Evolutionary conservation across 805 yeast species (phyloP), one percentile per base, ranked within the genome.

Genomic region (Hanseniaspora valbyensis): DNA sequence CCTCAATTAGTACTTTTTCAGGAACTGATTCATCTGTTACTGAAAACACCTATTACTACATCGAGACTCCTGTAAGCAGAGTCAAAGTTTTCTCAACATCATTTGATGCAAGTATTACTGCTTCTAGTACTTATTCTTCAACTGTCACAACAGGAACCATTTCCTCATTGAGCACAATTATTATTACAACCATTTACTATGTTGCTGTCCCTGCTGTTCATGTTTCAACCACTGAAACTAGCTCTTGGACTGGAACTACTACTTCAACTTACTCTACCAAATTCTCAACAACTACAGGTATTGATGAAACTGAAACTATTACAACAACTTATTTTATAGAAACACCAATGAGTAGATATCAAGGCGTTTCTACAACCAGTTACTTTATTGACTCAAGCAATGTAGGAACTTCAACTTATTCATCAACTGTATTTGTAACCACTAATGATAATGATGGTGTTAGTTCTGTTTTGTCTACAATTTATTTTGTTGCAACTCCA

Each of bases 401-500:
- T n/a, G 8, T 40, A 13, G 40, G 44, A 2, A 12, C 14, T 25
- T 21, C 44, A 3, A 42, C 49, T 3, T 50, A 42, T 22, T 42
- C 44, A 4, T 37, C 44, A 4, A 13, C 37, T 9, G 22, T 38
- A 4, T 46, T 40, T 33, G 24, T 38, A 2, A 43, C 52, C 25
- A 28, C 29, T 9, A 14, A 30, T 25, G 9, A 16, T 6, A 32
- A 24, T 3, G 28, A 43, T 38, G 49, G 49, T 28, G 26, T 12
- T 2, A 37, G 46, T 21, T n/a, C 30, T 14, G 40, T 46, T 25
- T 19, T 50, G 1, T 38, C 44, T 14, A 50, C 52, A 6, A 41
- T 54, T 12, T 55, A 54, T 32, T 54, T 42, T 34, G 56, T 54
- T 13, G 55, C 55, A 6, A 55, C 56, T 22, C 56, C 58, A 19